Base-by-base conservation (phyloP, 129 eudicot species). In the Flaveria sonorensis region DNA sequence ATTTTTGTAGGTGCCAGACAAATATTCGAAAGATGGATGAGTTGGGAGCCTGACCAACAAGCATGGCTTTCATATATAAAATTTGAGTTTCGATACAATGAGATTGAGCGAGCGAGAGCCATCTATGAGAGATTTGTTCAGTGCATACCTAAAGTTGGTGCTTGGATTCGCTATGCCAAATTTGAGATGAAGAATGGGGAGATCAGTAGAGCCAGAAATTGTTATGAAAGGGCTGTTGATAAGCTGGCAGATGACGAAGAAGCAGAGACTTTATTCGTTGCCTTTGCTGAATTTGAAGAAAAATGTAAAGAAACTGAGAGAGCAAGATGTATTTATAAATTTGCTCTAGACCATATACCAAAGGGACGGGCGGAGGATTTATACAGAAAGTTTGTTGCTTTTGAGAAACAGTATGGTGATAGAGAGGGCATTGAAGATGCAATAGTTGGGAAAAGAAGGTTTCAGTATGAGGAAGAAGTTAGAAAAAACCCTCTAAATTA, bases 381-480 rank as follows among this genome's bases (percentile, higher is more conserved):
- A 10, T 93, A 87, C 74, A 93, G 83, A 81, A 93, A 93, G 80
- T 93, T 90, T 83, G 97, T 93, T 13, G 97, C 96, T 3, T 93
- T 93, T 71, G 98, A 93, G 84, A 93, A 93, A 83, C 97, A 91
- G 76, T 93, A 89, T 81, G 98, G 98, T 23, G 98, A 91, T 56
- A 75, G 68, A 84, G 97, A 87, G n/a, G 98, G 98, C 21, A 91
- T 93, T 43, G 98, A 93, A 82, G 97, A 93, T 86, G 98, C 97
- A 6, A 91, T 93, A 61, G 93, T 93, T 12, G 97, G 97, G 75
- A 91, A 93, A 82, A 83, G 96, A 74, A 82, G 98, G 88, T 93
- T 93, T 86, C 96, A 90, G 42, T 93, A 93, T 40, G 97, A 91
- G 86, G 97, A 91, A 47, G 96, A 93, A 69, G 93, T 91, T 36